A percentile compares a stretch with the other conserved stretches of the same genome.
Evolutionary conservation across 2,329 filamentous ascomycete species (phyloP).

Genomic region (Trichoderma sp.): DNA sequence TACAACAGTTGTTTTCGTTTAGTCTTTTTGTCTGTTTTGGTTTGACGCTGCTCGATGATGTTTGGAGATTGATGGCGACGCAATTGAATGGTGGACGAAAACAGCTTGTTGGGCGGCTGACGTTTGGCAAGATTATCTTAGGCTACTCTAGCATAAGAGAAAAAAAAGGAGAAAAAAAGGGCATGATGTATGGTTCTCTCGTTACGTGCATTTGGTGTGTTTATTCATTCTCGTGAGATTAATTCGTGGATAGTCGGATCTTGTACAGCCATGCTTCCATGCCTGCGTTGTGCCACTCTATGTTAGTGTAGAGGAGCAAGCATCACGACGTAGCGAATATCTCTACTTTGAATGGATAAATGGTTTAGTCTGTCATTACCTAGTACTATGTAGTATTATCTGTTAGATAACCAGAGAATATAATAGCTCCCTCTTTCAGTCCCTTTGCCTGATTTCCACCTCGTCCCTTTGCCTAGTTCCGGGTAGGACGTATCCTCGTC

Average conservation of each 20-base stretch:
- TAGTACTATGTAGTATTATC: background rate
- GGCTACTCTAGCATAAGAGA: background rate
- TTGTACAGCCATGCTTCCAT: background rate
- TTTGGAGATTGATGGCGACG: constrained; percentile 16
- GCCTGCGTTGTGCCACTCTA: background rate
- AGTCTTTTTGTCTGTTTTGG: constrained; percentile 3
- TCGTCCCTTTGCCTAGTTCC: background rate
- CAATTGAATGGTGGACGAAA: constrained; percentile 13
- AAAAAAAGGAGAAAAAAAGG: background rate
- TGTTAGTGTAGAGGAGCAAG: background rate
- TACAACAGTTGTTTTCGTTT: constrained; percentile 20
- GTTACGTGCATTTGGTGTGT: background rate
- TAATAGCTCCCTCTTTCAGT: background rate
- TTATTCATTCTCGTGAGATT: background rate
- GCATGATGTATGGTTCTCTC: background rate
- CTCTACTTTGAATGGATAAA: background rate
- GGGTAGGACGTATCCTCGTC: background rate
- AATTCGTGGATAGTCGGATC: background rate
- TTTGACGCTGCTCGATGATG: constrained; percentile 4
- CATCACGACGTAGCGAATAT: background rate
- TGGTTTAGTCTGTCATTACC: background rate
- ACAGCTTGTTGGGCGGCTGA: constrained; percentile 9
- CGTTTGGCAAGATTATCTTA: background rate
- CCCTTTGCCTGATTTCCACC: background rate
- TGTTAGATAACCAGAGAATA: background rate